These are phyloP conservation scores for Aureobasidium leucospermi DNA, from an alignment of 2,329 filamentous ascomycete species.

Conservation along the genomic window DNA sequence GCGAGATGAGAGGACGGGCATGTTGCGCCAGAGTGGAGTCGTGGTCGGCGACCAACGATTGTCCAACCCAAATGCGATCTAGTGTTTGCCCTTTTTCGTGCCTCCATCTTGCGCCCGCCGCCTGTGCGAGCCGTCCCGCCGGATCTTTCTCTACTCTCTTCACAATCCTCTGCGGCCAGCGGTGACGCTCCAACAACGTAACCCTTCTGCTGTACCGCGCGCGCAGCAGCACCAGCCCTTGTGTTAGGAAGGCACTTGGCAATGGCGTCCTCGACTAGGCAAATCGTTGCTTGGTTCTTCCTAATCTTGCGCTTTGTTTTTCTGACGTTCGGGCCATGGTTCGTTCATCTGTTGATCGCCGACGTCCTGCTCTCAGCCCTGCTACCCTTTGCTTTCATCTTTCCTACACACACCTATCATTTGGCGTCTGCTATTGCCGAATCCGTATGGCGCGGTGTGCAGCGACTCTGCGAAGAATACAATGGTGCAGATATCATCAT, in stretches of 20 bases:
- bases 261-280: not conserved
- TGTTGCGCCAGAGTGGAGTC: conserved; percentile 12
- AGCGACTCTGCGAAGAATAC: conserved; percentile 47
- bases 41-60: conserved; percentile 5
- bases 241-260: not conserved
- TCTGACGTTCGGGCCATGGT: conserved; percentile 41
- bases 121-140: conserved; percentile 10
- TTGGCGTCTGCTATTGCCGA: conserved; percentile 48
- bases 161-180: not conserved
- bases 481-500: conserved; percentile 49
- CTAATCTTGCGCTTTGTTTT: conserved; percentile 30
- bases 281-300: conserved; percentile 25
- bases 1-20: not conserved
- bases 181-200: conserved; percentile 11
- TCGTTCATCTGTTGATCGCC: conserved; percentile 42
- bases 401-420: conserved; percentile 46
- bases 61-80: not conserved
- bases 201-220: conserved; percentile 3
- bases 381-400: conserved; percentile 25
- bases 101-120: not conserved
- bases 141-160: conserved; percentile 4
- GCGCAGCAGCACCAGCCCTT: not conserved
- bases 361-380: conserved; percentile 38
- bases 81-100: conserved; percentile 8
- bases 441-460: conserved; percentile 52